Evolutionary conservation across 768 basidiomycete genomes (phyloP).

Genomic region (Gymnopilus junonius): DNA sequence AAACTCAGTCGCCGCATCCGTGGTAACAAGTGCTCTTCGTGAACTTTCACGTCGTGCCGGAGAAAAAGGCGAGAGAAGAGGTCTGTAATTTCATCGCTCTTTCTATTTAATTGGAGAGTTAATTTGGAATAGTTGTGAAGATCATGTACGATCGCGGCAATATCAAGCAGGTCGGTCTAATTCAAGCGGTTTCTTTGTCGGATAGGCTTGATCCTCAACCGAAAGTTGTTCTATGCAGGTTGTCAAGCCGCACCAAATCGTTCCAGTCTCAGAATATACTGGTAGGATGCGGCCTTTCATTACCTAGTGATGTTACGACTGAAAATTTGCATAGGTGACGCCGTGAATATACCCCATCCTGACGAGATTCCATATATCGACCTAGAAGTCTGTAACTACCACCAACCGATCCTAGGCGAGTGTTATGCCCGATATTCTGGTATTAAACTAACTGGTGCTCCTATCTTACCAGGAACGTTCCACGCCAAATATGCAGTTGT

Average conservation of each 20-base stretch:
- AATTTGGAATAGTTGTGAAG: constrained; percentile 1
- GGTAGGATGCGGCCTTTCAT: neutral
- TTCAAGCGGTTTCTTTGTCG: neutral
- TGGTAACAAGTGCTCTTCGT: constrained; percentile 3
- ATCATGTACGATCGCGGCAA: constrained; percentile 17
- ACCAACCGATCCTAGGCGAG: constrained; percentile 11
- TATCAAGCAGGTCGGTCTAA: constrained; percentile 10
- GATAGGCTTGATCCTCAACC: too few relatives aligned
- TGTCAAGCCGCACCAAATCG: constrained; percentile 11
- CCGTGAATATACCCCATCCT: constrained; percentile 10
- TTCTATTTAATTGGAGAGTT: neutral
- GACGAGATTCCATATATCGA: constrained; percentile 12
- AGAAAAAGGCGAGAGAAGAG: constrained; percentile 1
- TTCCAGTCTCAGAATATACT: constrained; percentile 13
- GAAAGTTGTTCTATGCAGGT: neutral
- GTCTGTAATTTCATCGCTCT: neutral
- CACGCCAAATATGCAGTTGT: constrained; percentile 16
- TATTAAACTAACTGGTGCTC: neutral
- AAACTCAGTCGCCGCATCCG: constrained; percentile 1
- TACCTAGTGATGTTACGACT: too few relatives aligned
- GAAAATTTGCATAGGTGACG: constrained; percentile 6
- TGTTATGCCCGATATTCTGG: neutral
- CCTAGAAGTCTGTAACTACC: constrained; percentile 16
- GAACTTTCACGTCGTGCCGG: constrained; percentile 11
- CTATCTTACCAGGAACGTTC: constrained; percentile 3